Base-by-base conservation (phyloP, 73 alveolate genomes). In the Loxodes magnus region DNA sequence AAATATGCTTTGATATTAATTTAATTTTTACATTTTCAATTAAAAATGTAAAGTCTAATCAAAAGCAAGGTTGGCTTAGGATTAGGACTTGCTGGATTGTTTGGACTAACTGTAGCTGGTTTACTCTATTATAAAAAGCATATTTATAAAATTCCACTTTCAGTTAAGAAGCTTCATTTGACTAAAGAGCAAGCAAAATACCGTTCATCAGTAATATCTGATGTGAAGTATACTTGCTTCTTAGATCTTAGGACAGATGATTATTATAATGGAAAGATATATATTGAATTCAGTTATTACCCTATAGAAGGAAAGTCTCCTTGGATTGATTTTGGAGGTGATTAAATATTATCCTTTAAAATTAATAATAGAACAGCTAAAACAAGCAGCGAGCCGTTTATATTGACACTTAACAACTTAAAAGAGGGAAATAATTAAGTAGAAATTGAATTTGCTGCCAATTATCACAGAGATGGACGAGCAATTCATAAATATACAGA, bases 401-500 rank as follows among this genome's bases (percentile, higher is more conserved):
- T n/a, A n/a, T n/a, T n/a, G n/a, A n/a, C n/a, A n/a, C n/a, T n/a
- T n/a, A n/a, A n/a, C n/a, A 7, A 17, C 15, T 23, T 46, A 48
- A 10, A 35, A 51, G 17, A 27, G 27, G 50, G 38, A 23, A 58
- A 37, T 14, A 76, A 76, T 30, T 25, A 31, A 37, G 51, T 43
- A 35, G 37, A 59, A 43, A 59, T 79, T 27, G 27, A 46, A 33
- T 79, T 65, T 25, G 52, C 20, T 5, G 67, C 65, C n/a, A 15
- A 48, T 28, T 79, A 79, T 24, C 58, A 63, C 6, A 74, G 61
- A 43, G 74, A 59, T 44, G 96, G 98, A 29, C 87, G 67, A 28
- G 98, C 96, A 9, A 54, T 90, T 23, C 98, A 90, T 73, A 75
- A 81, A 36, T 90, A 71, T 64, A 87, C 65, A 26, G 98, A 90